A percentile compares a stretch with the other conserved stretches of the same genome.
phyloP scores from a whole-genome alignment of 257 asterid genomes.

The Oldenlandia corymbosa region DNA sequence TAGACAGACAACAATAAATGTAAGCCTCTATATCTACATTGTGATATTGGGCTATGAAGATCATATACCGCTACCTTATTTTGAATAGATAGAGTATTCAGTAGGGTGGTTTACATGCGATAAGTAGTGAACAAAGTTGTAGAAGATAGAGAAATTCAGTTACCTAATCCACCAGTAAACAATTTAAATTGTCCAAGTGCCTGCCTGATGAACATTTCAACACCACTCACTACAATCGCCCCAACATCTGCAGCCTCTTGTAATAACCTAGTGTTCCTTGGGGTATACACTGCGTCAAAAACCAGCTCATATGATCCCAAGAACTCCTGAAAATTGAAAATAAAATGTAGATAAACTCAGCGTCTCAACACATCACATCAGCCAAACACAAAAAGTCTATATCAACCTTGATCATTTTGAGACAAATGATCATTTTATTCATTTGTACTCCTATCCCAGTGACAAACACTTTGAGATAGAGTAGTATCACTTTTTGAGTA shows the following conservation, averaged over 20 bases:
- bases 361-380: not conserved
- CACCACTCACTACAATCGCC: slow-evolving; percentile 58
- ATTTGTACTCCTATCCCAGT: too few relatives aligned
- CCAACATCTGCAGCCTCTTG: slow-evolving; percentile 70
- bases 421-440: too few relatives aligned
- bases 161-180: slow-evolving; percentile 67
- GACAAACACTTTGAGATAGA: too few relatives aligned
- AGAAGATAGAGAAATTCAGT: not conserved
- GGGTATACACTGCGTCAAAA: slow-evolving; percentile 68
- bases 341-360: not conserved
- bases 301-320: slow-evolving; percentile 53
- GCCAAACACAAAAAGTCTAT: too few relatives aligned
- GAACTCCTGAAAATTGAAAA: slow-evolving; percentile 34
- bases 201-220: slow-evolving; percentile 72
- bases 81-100: too few relatives aligned
- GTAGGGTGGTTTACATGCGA: not conserved
- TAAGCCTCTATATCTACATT: too few relatives aligned
- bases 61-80: too few relatives aligned
- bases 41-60: too few relatives aligned
- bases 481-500: too few relatives aligned
- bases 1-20: not conserved
- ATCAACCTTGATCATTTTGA: too few relatives aligned
- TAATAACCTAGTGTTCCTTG: slow-evolving; percentile 53
- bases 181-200: slow-evolving; percentile 58
- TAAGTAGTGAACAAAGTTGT: not conserved